Conservation (phyloP, 2,329 filamentous ascomycete genomes). For the Hypoxylon sp. region DNA sequence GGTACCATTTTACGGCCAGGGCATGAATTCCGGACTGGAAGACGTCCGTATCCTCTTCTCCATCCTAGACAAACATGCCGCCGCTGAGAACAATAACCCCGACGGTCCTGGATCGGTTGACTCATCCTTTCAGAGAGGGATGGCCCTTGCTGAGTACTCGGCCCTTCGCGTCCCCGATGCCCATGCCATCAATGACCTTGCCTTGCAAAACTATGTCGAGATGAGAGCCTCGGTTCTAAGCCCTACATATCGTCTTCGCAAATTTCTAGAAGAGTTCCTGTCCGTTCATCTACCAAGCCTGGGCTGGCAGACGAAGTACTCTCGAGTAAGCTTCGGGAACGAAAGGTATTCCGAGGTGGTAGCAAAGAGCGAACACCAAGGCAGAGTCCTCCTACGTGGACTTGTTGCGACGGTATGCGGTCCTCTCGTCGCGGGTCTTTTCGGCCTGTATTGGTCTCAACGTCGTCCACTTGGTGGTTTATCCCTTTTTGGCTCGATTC, state of each 20-base stretch:
- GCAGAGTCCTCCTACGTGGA: slow-evolving; percentile 66
- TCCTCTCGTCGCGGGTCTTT: slow-evolving; percentile 40
- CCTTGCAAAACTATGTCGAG: slow-evolving; percentile 90
- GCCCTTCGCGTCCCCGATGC: slow-evolving; percentile 80
- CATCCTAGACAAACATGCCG: slow-evolving; percentile 76
- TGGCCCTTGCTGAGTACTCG: slow-evolving; percentile 83
- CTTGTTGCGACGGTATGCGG: slow-evolving; percentile 55
- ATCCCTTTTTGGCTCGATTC: slow-evolving; percentile 18
- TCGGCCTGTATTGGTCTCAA: slow-evolving; percentile 40
- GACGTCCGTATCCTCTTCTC: slow-evolving; percentile 91
- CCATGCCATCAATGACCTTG: slow-evolving; percentile 91
- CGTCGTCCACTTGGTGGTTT: slow-evolving; percentile 21
- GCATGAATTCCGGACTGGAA: slow-evolving; percentile 96
- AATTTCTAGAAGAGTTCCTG: slow-evolving; percentile 86
- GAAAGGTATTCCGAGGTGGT: slow-evolving; percentile 89
- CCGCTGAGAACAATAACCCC: slow-evolving; percentile 60
- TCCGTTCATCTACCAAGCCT: slow-evolving; percentile 79
- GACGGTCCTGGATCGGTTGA: slow-evolving; percentile 54
- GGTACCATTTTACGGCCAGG: slow-evolving; percentile 98
- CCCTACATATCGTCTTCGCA: slow-evolving; percentile 81
- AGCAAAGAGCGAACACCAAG: slow-evolving; percentile 75
- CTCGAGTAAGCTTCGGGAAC: slow-evolving; percentile 92
- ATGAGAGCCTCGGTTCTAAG: slow-evolving; percentile 90
- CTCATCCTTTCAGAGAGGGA: slow-evolving; percentile 70
- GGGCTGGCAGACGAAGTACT: slow-evolving; percentile 94